Evolutionary conservation across 495 filamentous ascomycete genomes (phyloP), one percentile per base, ranked within the genome.

Genomic region (Penicillium dipodomyicola): DNA sequence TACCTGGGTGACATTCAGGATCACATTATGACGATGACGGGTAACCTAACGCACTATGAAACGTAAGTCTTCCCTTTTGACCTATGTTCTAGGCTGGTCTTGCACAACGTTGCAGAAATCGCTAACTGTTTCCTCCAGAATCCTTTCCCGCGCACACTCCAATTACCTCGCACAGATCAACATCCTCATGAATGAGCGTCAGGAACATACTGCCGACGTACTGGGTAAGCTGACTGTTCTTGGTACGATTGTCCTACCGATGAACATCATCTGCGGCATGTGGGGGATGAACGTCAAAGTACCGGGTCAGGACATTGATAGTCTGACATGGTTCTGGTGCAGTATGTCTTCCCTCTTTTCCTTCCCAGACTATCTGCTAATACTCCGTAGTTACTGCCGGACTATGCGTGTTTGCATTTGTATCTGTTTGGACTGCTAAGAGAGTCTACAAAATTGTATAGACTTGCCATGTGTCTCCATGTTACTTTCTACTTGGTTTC

Each of bases 251-350:
- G 91, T 98, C 5, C 81, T 98, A 54, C 94, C 94, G 19, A 92
- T 98, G 86, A 98, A 98, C 67, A 92, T 98, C 72, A 90, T 98
- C 60, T 97, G 94, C 25, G 95, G 94, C 62, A 87, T 98, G 70
- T 98, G 94, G 89, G 94, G 94, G 33, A 97, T 97, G 94, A 98
- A 98, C 77, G 91, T 96, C 8, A 87, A 89, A 73, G 93, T 98
- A 0, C 94, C 94, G 0, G 91, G 92, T 2, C 93, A 97, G 68
- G 87, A 89, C 30, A 69, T 80, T 43, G 83, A 85, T 42, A 82
- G 77, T 60, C 60, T 86, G 52, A 71, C 69, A 44, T 88, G 85
- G 85, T 88, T 88, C 59, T 87, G 77, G 76, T 81, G 76, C 19
- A 83, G 80, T 83, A 75, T 53, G 79, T 67, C 20, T 48, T 53